Evolutionary conservation across 208 protist species (phyloP).

Genomic region (Polymyxa betae): DNA sequence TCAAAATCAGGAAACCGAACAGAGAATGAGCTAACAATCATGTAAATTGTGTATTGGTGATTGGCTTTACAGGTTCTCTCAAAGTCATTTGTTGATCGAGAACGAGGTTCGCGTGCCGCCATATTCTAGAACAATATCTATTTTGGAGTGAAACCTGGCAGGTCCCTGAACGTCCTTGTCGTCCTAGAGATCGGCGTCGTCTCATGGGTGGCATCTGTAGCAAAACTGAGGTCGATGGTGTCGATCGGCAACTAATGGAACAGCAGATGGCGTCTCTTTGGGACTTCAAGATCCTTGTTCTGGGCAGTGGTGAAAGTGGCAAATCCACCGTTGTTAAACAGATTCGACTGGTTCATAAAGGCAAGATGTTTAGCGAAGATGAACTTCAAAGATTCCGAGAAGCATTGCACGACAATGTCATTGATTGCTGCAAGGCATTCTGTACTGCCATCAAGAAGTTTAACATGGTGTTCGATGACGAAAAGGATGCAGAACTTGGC

Average conservation of each 20-base stretch:
- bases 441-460: background rate
- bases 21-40: too few relatives aligned
- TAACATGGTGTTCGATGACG: slow-evolving; percentile 23
- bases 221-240: background rate
- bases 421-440: slow-evolving; percentile 54
- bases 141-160: too few relatives aligned
- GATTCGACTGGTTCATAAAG: slow-evolving; percentile 40
- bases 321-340: slow-evolving; percentile 49
- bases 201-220: slow-evolving; percentile 32
- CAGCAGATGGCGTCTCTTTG: slow-evolving; percentile 43
- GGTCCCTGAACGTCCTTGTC: too few relatives aligned
- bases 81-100: too few relatives aligned
- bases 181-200: too few relatives aligned
- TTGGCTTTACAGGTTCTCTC: too few relatives aligned
- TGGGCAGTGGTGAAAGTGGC: slow-evolving; percentile 40
- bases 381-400: slow-evolving; percentile 22
- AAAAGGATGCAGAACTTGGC: background rate
- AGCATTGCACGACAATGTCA: slow-evolving; percentile 38
- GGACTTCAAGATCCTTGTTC: slow-evolving; percentile 51
- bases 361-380: slow-evolving; percentile 36
- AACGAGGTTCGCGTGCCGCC: too few relatives aligned
- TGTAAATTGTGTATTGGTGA: too few relatives aligned
- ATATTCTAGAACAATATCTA: too few relatives aligned
- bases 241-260: slow-evolving; percentile 34
- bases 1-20: too few relatives aligned